Percentiles rank a stretch among this genome's conserved stretches.
phyloP scores from a whole-genome alignment of 1,139 yeast genomes.

The Yamadazyma trypodendri region DNA sequence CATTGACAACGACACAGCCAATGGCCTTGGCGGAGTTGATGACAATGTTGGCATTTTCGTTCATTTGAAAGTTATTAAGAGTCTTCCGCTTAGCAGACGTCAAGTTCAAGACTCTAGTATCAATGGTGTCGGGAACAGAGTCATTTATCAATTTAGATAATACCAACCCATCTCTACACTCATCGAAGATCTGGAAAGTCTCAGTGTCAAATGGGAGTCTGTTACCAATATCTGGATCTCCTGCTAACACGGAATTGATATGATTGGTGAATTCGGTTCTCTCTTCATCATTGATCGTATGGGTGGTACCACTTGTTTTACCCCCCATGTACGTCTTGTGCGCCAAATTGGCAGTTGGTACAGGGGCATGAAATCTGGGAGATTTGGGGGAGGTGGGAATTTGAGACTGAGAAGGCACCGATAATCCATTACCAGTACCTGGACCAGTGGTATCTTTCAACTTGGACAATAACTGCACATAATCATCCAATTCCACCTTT shows the following conservation, averaged over 20 bases:
- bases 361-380: slow-evolving; percentile 30
- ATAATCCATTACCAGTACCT: slow-evolving; percentile 7
- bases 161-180: slow-evolving; percentile 92
- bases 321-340: slow-evolving; percentile 80
- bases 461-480: slow-evolving; percentile 79
- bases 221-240: slow-evolving; percentile 83
- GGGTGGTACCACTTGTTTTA: slow-evolving; percentile 88
- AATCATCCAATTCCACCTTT: slow-evolving; percentile 93
- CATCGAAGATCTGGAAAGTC: slow-evolving; percentile 93
- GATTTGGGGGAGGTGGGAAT: slow-evolving; percentile 25
- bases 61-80: slow-evolving; percentile 92
- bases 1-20: slow-evolving; percentile 97
- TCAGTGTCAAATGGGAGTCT: slow-evolving; percentile 92
- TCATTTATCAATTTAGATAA: slow-evolving; percentile 92
- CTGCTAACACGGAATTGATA: slow-evolving; percentile 86
- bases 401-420: slow-evolving; percentile 5
- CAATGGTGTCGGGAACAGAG: slow-evolving; percentile 97
- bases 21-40: slow-evolving; percentile 98
- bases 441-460: slow-evolving; percentile 43
- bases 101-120: slow-evolving; percentile 90
- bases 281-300: slow-evolving; percentile 93
- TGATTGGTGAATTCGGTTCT: slow-evolving; percentile 94
- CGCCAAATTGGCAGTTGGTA: slow-evolving; percentile 48
- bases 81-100: slow-evolving; percentile 73
- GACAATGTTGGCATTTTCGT: slow-evolving; percentile 95